Conservation (phyloP, 352 stramenopile species). For the Phytopythium vexans region DNA sequence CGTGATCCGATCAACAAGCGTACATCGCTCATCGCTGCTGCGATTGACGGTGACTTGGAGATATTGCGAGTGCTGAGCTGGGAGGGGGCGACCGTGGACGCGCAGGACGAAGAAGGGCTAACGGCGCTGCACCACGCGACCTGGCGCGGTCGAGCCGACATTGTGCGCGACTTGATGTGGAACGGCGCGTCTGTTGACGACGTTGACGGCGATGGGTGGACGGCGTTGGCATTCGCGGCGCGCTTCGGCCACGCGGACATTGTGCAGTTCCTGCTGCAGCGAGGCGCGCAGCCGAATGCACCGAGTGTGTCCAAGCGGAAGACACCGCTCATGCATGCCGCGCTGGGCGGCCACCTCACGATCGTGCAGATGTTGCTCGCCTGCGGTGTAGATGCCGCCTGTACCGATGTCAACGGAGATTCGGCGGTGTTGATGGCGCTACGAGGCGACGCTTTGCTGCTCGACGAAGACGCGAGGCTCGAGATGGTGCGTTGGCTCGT, state of each 20-base stretch:
- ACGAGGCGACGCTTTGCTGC: neutral
- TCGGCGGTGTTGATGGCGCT: slow-evolving; percentile 1
- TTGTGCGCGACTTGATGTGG: neutral
- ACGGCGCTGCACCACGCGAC: slow-evolving; percentile 3
- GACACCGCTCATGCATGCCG: slow-evolving; percentile 1
- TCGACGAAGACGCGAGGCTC: slow-evolving; percentile 2
- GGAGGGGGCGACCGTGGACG: neutral
- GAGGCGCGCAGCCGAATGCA: neutral
- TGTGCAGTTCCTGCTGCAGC: neutral
- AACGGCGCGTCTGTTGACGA: neutral
- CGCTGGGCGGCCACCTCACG: neutral
- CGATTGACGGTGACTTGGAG: neutral
- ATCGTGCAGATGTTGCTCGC: slow-evolving; percentile 2
- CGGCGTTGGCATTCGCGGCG: slow-evolving; percentile 4
- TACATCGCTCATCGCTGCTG: slow-evolving; percentile 2
- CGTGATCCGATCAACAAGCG: neutral
- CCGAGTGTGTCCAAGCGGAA: neutral
- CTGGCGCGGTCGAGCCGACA: neutral
- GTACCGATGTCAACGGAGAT: neutral
- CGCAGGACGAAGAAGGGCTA: neutral
- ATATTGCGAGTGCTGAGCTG: slow-evolving; percentile 3
- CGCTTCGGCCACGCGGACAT: neutral
- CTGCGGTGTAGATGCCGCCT: neutral
- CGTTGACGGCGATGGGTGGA: neutral
- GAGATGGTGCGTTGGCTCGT: slow-evolving; percentile 3